These are phyloP conservation scores for Tolypocladium tropicale DNA, from an alignment of 2,329 filamentous ascomycete species.

Conservation along the genomic window DNA sequence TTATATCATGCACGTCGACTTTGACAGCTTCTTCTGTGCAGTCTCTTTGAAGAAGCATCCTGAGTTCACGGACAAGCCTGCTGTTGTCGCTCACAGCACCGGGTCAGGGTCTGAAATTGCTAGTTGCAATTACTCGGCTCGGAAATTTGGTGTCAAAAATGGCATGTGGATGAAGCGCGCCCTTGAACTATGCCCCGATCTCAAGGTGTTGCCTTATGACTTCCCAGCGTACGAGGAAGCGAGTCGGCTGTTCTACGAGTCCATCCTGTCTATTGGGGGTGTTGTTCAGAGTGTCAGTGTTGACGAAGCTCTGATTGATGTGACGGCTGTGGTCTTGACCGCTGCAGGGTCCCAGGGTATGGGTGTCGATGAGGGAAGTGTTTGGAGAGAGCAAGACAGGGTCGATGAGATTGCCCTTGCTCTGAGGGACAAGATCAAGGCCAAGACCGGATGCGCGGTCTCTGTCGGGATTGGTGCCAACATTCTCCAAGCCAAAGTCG, in stretches of 20 bases:
- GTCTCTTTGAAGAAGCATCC: constrained; percentile 74
- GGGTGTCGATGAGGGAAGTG: constrained; percentile 54
- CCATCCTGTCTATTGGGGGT: constrained; percentile 69
- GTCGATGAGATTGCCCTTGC: constrained; percentile 57
- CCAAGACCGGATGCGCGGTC: constrained; percentile 72
- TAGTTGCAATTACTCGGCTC: constrained; percentile 90
- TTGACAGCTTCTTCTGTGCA: constrained; percentile 96
- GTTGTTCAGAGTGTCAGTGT: constrained; percentile 93
- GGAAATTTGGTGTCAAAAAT: constrained; percentile 81
- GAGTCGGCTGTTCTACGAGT: constrained; percentile 77
- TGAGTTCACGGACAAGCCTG: constrained; percentile 66
- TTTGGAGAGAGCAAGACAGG: constrained; percentile 68
- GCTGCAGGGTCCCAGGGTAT: constrained; percentile 55
- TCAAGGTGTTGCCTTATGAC: constrained; percentile 91
- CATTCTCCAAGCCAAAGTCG: constrained; percentile 83
- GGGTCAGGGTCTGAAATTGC: constrained; percentile 90
- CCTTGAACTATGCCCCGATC: constrained; percentile 67
- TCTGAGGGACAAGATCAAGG: constrained; percentile 61
- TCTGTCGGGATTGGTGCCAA: constrained; percentile 90
- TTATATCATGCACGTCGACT: constrained; percentile 93
- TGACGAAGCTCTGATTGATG: constrained; percentile 85
- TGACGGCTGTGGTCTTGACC: constrained; percentile 59
- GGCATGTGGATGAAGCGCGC: constrained; percentile 99
- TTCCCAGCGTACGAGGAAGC: constrained; percentile 92
- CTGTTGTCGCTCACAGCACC: constrained; percentile 78